These are phyloP conservation scores for Balakata baccata DNA, from an alignment of 345 rosid species.

Conservation along the genomic window DNA sequence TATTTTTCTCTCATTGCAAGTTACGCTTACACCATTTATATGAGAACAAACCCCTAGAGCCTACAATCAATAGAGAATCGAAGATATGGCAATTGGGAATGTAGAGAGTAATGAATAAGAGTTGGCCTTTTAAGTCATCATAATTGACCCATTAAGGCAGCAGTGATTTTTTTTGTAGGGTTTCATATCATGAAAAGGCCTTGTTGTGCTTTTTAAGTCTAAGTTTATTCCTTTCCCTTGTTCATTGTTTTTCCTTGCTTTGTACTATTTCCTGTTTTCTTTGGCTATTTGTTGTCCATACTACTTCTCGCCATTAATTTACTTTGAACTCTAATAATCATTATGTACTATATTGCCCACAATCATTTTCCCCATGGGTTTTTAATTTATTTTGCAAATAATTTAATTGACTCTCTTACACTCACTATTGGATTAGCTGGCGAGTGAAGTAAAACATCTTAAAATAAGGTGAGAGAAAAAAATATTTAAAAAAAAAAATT, in stretches of 20 bases:
- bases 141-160: slow-evolving; percentile 1
- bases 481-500: no score
- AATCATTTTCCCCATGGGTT: background rate
- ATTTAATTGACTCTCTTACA: no score
- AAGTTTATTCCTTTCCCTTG: slow-evolving; percentile 7
- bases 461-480: no score
- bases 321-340: background rate
- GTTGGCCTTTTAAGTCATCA: slow-evolving; percentile 11
- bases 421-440: no score
- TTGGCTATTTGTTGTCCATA: slow-evolving; percentile 8
- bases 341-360: slow-evolving; percentile 1
- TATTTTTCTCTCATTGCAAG: no score
- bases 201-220: background rate
- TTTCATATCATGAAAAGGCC: background rate
- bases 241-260: background rate
- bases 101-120: slow-evolving; percentile 2
- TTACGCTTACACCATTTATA: no score
- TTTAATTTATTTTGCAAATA: no score
- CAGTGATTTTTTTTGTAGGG: background rate
- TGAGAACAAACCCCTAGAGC: background rate
- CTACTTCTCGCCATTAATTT: background rate
- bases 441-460: no score
- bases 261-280: background rate
- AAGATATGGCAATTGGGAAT: background rate
- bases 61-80: background rate